These are phyloP conservation scores for Colletotrichum cuscutae DNA, from an alignment of 2,329 filamentous ascomycete genomes.

Conservation along the genomic window DNA sequence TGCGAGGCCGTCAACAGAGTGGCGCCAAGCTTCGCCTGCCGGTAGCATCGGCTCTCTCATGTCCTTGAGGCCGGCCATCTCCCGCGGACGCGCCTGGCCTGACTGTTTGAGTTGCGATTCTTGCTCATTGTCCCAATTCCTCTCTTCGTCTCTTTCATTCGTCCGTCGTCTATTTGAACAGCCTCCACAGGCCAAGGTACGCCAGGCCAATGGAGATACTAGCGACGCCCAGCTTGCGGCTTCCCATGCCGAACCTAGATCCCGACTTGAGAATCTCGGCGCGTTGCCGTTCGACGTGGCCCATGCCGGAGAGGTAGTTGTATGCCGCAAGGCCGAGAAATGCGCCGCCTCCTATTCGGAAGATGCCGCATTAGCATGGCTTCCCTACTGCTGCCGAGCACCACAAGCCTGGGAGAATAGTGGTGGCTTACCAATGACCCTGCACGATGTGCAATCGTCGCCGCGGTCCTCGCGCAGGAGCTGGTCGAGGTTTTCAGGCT, in stretches of 20 bases:
- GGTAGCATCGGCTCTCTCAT: not conserved
- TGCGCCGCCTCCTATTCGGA: conserved; percentile 71
- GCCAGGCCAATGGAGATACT: conserved; percentile 74
- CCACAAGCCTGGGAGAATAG: not conserved
- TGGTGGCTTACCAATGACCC: conserved; percentile 70
- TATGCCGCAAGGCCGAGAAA: conserved; percentile 82
- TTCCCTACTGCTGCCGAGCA: not conserved
- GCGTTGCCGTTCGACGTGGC: conserved; percentile 74
- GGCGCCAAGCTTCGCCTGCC: not conserved
- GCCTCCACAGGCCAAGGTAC: conserved; percentile 76
- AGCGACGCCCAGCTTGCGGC: conserved; percentile 73
- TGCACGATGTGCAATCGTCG: conserved; percentile 78
- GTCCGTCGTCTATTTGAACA: conserved; percentile 60
- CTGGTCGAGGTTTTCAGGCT: conserved; percentile 70
- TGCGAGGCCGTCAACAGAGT: not conserved
- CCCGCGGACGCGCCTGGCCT: not conserved
- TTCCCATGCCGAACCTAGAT: conserved; percentile 78
- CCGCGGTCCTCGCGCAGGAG: conserved; percentile 65
- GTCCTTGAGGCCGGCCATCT: not conserved
- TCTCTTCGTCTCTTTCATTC: not conserved
- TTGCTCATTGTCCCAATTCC: not conserved
- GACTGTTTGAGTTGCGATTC: conserved; percentile 10
- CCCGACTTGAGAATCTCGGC: conserved; percentile 74
- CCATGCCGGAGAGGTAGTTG: conserved; percentile 80
- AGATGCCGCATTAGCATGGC: conserved; percentile 11